Evolutionary conservation across 306 rosid genomes (phyloP).

Genomic region (Acacia melanoxylon): DNA sequence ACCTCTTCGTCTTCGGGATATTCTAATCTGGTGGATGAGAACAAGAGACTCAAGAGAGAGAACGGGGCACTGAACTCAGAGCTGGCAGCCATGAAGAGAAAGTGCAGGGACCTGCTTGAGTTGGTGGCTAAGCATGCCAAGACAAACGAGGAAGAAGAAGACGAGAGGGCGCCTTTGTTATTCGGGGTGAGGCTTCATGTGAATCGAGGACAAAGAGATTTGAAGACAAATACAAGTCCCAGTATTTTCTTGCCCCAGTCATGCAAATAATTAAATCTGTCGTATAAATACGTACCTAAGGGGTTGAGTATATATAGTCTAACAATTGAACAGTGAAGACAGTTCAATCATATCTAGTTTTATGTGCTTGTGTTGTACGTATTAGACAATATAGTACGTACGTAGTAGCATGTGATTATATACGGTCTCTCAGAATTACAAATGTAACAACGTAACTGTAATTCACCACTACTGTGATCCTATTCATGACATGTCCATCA

Average conservation of each 20-base stretch:
- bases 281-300: not conserved
- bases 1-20: constrained; percentile 67
- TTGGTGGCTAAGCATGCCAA: constrained; percentile 52
- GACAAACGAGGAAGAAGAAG: constrained; percentile 16
- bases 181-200: constrained; percentile 89
- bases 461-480: no score
- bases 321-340: constrained; percentile 16
- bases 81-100: constrained; percentile 62
- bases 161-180: constrained; percentile 72
- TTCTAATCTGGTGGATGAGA: constrained; percentile 62
- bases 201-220: constrained; percentile 57
- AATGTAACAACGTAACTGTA: not conserved
- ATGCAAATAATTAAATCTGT: constrained; percentile 51
- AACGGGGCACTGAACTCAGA: constrained; percentile 64
- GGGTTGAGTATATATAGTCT: no score
- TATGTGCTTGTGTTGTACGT: not conserved
- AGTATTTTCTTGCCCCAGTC: constrained; percentile 69
- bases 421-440: not conserved
- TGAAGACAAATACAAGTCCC: constrained; percentile 66
- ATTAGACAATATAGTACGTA: not conserved
- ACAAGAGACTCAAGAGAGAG: constrained; percentile 77
- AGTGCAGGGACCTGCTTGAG: constrained; percentile 70
- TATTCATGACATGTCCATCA: no score
- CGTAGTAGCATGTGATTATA: not conserved
- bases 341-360: constrained; percentile 1